Percentiles rank a stretch among this genome's conserved stretches.
These are phyloP conservation scores for Lasiodiplodia hormozganensis DNA, from an alignment of 2,329 filamentous ascomycete genomes.

Conservation along the genomic window DNA sequence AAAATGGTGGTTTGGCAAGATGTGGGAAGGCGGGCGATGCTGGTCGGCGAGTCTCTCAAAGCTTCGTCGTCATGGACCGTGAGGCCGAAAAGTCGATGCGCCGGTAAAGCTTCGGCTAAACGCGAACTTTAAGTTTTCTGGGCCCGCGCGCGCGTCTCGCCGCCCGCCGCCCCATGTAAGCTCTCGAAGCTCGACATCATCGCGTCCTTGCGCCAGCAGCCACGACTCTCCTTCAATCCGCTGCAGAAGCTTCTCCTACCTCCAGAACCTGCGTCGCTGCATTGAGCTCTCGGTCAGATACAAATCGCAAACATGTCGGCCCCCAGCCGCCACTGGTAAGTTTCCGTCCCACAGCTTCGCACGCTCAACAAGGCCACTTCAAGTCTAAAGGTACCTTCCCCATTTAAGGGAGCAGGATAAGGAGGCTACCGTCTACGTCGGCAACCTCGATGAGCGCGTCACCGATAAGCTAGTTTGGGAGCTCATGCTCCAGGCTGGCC, in stretches of 20 bases:
- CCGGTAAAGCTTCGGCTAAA: slow-evolving; percentile 8
- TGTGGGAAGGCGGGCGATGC: slow-evolving; percentile 18
- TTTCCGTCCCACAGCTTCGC: neutral
- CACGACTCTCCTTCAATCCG: neutral
- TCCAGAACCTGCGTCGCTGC: neutral
- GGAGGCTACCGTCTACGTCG: slow-evolving; percentile 96
- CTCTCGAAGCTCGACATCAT: slow-evolving; percentile 25
- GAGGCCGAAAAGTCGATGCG: slow-evolving; percentile 27
- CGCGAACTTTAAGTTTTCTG: slow-evolving; percentile 7
- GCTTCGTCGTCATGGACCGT: slow-evolving; percentile 24
- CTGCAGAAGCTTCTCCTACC: neutral
- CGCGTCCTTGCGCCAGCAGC: neutral
- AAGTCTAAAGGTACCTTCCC: neutral
- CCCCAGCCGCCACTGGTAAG: slow-evolving; percentile 28
- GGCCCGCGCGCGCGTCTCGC: slow-evolving; percentile 22
- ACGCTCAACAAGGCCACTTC: neutral
- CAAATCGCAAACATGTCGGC: slow-evolving; percentile 20
- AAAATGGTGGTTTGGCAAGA: neutral
- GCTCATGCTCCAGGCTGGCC: slow-evolving; percentile 96
- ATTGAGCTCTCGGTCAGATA: neutral
- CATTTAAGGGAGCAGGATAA: slow-evolving; percentile 78
- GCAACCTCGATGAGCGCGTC: slow-evolving; percentile 97
- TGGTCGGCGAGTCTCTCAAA: slow-evolving; percentile 13
- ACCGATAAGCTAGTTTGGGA: slow-evolving; percentile 92
- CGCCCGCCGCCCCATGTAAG: slow-evolving; percentile 21